Evolutionary conservation across 2,329 filamentous ascomycete species (phyloP).

Genomic region (Periconia digitata): DNA sequence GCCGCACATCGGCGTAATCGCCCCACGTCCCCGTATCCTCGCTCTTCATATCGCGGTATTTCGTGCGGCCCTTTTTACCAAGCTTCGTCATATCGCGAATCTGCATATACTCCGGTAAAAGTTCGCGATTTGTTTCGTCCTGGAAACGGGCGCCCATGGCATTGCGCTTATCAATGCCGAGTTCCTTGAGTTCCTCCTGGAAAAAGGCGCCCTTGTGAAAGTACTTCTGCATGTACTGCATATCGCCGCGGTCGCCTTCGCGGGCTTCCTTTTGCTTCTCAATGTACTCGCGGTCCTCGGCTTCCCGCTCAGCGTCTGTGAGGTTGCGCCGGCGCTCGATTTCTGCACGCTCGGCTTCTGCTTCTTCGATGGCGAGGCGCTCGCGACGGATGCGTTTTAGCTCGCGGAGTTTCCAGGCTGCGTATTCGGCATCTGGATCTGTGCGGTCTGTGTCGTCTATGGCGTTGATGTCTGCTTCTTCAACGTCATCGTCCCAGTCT

Average conservation of each 20-base stretch:
- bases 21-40: constrained; percentile 94
- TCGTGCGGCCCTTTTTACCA: constrained; percentile 86
- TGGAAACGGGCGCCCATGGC: constrained; percentile 87
- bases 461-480: constrained; percentile 68
- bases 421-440: constrained; percentile 84
- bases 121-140: constrained; percentile 77
- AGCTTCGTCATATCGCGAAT: constrained; percentile 91
- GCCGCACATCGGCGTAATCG: constrained; percentile 56
- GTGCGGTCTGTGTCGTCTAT: constrained; percentile 88
- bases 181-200: constrained; percentile 74
- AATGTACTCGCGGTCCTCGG: constrained; percentile 79
- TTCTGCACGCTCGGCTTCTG: constrained; percentile 84
- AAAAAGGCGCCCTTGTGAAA: constrained; percentile 97
- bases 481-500: constrained; percentile 75
- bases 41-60: constrained; percentile 81
- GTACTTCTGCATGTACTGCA: constrained; percentile 92
- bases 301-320: constrained; percentile 79
- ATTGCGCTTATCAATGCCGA: constrained; percentile 77
- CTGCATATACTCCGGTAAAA: constrained; percentile 88
- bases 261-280: constrained; percentile 76
- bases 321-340: constrained; percentile 85
- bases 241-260: constrained; percentile 72
- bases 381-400: constrained; percentile 85
- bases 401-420: constrained; percentile 92
- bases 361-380: constrained; percentile 78